Percentiles rank a stretch among this genome's conserved stretches.
phyloP scores from a whole-genome alignment of 495 filamentous ascomycete genomes.

The Aspergillus ostianus region DNA sequence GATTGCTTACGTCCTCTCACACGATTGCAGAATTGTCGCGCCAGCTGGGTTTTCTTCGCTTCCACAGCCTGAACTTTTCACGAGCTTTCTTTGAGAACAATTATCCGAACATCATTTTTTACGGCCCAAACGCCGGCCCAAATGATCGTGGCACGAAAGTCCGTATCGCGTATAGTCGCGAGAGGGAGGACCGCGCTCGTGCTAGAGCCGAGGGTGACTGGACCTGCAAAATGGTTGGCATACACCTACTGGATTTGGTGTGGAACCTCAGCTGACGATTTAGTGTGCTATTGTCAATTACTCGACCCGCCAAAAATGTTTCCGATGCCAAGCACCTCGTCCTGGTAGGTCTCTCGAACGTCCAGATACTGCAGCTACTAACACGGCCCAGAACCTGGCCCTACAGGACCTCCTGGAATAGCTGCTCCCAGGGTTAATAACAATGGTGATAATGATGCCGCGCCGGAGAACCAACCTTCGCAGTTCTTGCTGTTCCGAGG shows the following conservation, averaged over 20 bases:
- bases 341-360: conserved; percentile 53
- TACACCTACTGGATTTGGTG: not conserved
- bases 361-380: conserved; percentile 7
- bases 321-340: conserved; percentile 68
- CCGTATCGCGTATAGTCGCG: conserved; percentile 56
- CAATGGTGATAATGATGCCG: conserved; percentile 78
- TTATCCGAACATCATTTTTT: conserved; percentile 61
- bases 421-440: conserved; percentile 47
- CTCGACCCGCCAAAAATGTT: conserved; percentile 65
- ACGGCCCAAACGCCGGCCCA: conserved; percentile 43
- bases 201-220: conserved; percentile 66
- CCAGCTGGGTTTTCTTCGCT: conserved; percentile 67
- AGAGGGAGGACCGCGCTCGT: conserved; percentile 54
- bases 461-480: conserved; percentile 69
- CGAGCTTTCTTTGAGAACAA: conserved; percentile 64
- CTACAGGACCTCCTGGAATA: conserved; percentile 31
- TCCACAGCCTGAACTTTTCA: conserved; percentile 57
- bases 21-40: conserved; percentile 52
- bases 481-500: conserved; percentile 79
- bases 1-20: conserved; percentile 2
- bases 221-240: conserved; percentile 67
- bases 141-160: conserved; percentile 58
- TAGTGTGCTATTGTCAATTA: conserved; percentile 76
- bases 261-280: conserved; percentile 5
- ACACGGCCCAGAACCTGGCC: conserved; percentile 24